A percentile compares a stretch with the other conserved stretches of the same genome.
phyloP scores from a whole-genome alignment of 805 yeast species.

The Groenewaldozyma tartarivorans region DNA sequence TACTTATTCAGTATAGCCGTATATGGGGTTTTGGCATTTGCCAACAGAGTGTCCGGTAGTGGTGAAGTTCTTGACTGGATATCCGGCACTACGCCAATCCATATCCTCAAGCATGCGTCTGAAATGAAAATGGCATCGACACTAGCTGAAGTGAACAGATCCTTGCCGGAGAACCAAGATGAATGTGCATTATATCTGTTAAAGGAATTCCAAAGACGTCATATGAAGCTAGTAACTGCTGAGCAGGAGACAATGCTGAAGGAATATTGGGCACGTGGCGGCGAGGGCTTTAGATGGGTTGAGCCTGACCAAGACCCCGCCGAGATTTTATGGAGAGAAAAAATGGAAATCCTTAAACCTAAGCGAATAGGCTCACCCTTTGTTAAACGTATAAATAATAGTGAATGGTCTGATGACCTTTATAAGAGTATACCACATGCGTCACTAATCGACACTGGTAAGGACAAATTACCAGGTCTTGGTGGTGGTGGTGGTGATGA shows the following conservation, averaged over 20 bases:
- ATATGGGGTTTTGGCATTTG: slow-evolving; percentile 38
- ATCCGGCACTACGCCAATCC: slow-evolving; percentile 52
- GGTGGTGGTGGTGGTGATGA: no score
- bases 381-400: slow-evolving; percentile 7
- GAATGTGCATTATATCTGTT: slow-evolving; percentile 28
- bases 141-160: slow-evolving; percentile 55
- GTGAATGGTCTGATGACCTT: slow-evolving; percentile 22
- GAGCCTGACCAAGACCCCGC: slow-evolving; percentile 92
- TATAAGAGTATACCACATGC: slow-evolving; percentile 25
- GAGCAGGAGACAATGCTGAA: slow-evolving; percentile 60
- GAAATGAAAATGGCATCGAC: slow-evolving; percentile 59
- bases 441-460: slow-evolving; percentile 21
- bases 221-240: slow-evolving; percentile 36
- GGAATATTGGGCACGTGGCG: slow-evolving; percentile 82
- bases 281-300: slow-evolving; percentile 80
- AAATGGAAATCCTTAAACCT: slow-evolving; percentile 19
- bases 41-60: slow-evolving; percentile 41
- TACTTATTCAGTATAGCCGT: slow-evolving; percentile 41
- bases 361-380: slow-evolving; percentile 16
- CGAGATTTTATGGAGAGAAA: slow-evolving; percentile 31
- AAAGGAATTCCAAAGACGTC: slow-evolving; percentile 25
- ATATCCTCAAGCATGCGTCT: slow-evolving; percentile 57
- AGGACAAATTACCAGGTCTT: no score
- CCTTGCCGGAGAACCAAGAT: slow-evolving; percentile 32
- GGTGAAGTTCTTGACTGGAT: slow-evolving; percentile 53